Evolutionary conservation across 2,329 filamentous ascomycete genomes (phyloP).

Genomic region (Hirsutella thompsonii): DNA sequence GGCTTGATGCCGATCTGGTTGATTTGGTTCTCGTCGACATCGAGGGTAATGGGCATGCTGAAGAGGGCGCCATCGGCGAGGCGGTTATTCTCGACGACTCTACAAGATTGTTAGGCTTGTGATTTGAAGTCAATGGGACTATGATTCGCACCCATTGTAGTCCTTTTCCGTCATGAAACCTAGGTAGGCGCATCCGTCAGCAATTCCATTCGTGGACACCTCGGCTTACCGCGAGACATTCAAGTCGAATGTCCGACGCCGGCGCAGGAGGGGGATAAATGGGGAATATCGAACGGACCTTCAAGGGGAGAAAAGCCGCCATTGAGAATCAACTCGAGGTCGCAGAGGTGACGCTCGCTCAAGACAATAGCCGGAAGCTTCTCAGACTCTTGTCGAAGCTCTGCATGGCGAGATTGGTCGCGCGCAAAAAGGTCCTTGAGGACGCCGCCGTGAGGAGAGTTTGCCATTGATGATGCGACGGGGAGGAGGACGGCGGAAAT

Average conservation of each 20-base stretch:
- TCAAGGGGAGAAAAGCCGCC: conserved; percentile 96
- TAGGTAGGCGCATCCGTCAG: conserved; percentile 29
- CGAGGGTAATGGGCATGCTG: conserved; percentile 92
- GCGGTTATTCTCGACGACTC: conserved; percentile 79
- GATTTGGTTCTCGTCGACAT: conserved; percentile 65
- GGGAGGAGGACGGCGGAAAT: neutral
- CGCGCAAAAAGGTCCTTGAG: conserved; percentile 96
- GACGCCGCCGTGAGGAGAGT: conserved; percentile 74
- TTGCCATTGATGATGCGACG: conserved; percentile 38
- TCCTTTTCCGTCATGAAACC: conserved; percentile 97
- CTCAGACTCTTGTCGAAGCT: conserved; percentile 78
- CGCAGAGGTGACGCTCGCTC: conserved; percentile 89
- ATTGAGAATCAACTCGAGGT: conserved; percentile 93
- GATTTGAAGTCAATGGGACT: too few relatives aligned
- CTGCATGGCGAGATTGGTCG: conserved; percentile 68
- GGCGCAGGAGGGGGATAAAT: too few relatives aligned
- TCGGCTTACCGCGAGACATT: too few relatives aligned
- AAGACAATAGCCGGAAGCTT: conserved; percentile 72
- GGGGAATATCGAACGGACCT: conserved; percentile 48
- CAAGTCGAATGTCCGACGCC: too few relatives aligned
- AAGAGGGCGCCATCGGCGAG: conserved; percentile 84
- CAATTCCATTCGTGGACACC: neutral
- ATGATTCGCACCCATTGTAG: conserved; percentile 62
- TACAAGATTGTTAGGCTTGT: conserved; percentile 19
- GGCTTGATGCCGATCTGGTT: conserved; percentile 63